These are phyloP conservation scores for Diaporthe citri DNA, from an alignment of 2,329 filamentous ascomycete genomes.

Conservation along the genomic window DNA sequence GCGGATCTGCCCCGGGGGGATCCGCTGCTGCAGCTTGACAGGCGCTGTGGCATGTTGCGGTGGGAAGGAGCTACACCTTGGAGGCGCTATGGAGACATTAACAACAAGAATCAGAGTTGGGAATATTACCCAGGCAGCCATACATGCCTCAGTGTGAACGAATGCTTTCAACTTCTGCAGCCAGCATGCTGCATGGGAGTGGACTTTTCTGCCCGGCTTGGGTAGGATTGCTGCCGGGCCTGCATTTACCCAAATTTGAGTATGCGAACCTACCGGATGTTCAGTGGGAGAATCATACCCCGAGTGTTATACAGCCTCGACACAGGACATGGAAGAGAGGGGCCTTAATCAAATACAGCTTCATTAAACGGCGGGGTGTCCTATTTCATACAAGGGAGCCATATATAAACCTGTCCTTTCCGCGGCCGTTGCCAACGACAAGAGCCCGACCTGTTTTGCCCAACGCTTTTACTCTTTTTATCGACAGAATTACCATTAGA, in stretches of 20 bases:
- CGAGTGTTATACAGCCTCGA: no score
- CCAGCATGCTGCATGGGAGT: not conserved
- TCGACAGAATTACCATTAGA: not conserved
- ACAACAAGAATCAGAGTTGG: not conserved
- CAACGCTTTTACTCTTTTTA: not conserved
- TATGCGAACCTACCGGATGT: not conserved
- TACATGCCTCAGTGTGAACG: not conserved
- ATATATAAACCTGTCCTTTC: slow-evolving; percentile 10
- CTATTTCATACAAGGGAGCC: slow-evolving; percentile 4
- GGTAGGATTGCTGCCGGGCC: not conserved
- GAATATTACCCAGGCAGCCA: not conserved
- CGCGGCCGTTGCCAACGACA: not conserved
- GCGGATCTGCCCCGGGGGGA: not conserved
- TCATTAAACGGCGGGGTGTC: slow-evolving; percentile 4
- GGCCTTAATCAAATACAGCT: not conserved
- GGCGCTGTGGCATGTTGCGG: not conserved
- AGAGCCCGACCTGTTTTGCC: not conserved
- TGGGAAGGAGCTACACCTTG: not conserved
- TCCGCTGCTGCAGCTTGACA: not conserved
- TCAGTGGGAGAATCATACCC: not conserved
- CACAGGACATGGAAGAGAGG: not conserved
- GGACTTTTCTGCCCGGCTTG: not conserved
- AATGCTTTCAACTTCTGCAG: not conserved
- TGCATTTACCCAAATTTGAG: not conserved
- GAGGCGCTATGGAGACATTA: not conserved